Percentiles rank a stretch among this genome's conserved stretches.
Evolutionary conservation across 2,329 filamentous ascomycete genomes (phyloP).

Genomic region (Talaromyces sp.): DNA sequence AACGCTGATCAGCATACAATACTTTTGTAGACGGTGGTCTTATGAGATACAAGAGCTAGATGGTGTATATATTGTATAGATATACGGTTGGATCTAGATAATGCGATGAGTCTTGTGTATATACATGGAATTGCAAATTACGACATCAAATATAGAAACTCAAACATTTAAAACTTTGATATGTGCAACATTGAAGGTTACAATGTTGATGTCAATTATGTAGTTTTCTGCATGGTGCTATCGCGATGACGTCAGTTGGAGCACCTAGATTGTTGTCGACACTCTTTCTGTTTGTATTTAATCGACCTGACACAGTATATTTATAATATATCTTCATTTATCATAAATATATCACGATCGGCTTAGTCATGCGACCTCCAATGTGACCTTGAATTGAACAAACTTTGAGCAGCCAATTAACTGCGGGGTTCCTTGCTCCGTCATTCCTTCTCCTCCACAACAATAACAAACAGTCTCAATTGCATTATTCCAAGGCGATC

Average conservation of each 20-base stretch:
- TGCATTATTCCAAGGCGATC: neutral
- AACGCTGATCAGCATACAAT: neutral
- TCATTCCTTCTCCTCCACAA: neutral
- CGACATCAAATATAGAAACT: neutral
- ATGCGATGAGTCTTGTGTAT: neutral
- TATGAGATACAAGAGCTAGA: neutral
- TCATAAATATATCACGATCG: neutral
- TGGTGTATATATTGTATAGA: neutral
- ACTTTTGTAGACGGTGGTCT: neutral
- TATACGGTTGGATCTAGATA: neutral
- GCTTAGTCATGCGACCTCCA: neutral
- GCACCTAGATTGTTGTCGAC: neutral
- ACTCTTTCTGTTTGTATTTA: neutral
- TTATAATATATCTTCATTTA: neutral
- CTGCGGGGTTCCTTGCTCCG: neutral
- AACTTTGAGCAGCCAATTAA: neutral
- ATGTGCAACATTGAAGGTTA: neutral
- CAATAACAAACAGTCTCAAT: neutral
- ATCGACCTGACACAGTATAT: neutral
- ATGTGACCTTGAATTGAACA: neutral
- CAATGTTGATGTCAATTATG: neutral
- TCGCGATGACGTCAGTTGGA: neutral
- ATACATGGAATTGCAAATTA: neutral
- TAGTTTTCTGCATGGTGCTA: neutral
- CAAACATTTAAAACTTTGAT: neutral